These are phyloP conservation scores for Boletales sp. DNA, from an alignment of 768 basidiomycete species.

Conservation along the genomic window DNA sequence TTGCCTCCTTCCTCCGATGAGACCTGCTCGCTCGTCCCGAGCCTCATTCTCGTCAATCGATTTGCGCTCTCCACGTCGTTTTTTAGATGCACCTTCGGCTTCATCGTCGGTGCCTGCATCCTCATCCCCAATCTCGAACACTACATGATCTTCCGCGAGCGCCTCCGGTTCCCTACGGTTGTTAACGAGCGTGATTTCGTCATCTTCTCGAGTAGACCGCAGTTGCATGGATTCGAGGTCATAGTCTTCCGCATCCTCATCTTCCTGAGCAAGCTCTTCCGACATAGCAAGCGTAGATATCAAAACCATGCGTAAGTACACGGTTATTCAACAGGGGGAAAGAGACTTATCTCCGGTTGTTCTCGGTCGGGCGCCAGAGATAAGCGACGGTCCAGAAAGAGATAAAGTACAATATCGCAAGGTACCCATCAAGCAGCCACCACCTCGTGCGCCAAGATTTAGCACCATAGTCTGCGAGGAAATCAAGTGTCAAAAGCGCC, in stretches of 20 bases:
- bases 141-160: slow-evolving; percentile 65
- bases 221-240: slow-evolving; percentile 74
- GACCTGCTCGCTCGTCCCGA: slow-evolving; percentile 59
- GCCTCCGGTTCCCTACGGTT: slow-evolving; percentile 46
- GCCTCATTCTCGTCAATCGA: slow-evolving; percentile 47
- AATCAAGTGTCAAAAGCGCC: neutral
- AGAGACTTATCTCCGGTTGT: slow-evolving; percentile 76
- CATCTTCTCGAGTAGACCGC: slow-evolving; percentile 53
- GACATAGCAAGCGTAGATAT: slow-evolving; percentile 84
- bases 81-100: slow-evolving; percentile 46
- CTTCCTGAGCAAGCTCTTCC: slow-evolving; percentile 93
- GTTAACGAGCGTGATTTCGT: slow-evolving; percentile 70
- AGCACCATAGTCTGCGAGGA: slow-evolving; percentile 77
- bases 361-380: slow-evolving; percentile 90
- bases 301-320: slow-evolving; percentile 23
- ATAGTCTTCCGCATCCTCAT: slow-evolving; percentile 91
- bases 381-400: slow-evolving; percentile 81
- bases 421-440: slow-evolving; percentile 96
- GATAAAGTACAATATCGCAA: slow-evolving; percentile 81
- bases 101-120: slow-evolving; percentile 67
- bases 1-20: slow-evolving; percentile 45
- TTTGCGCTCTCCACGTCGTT: slow-evolving; percentile 40
- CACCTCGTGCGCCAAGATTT: slow-evolving; percentile 88
- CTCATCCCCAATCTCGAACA: slow-evolving; percentile 90
- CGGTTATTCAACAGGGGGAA: neutral